Base-by-base conservation (phyloP, 2,329 filamentous ascomycete species). In the Hirsutella thompsonii region DNA sequence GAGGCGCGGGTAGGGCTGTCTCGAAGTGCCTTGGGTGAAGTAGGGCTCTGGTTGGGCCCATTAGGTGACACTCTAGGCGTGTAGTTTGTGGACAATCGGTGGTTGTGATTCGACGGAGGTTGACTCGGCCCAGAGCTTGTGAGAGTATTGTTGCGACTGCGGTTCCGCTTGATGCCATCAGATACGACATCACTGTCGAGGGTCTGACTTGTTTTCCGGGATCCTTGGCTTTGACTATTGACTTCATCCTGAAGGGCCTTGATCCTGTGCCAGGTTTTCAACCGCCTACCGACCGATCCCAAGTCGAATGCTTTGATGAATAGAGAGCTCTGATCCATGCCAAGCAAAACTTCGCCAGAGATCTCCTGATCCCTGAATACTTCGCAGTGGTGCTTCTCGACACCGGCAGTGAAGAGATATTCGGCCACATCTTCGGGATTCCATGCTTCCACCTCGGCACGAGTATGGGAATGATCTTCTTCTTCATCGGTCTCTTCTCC, bases 191-290 rank as follows among this genome's bases (percentile, higher is more conserved):
- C 76, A 53, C 73, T 78, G 37, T 68, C 74, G 54, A 74, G 76
- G 2, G 66, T 70, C 42, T 68, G 67, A 1, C 74, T 79, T 37
- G 68, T 74, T 39, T 74, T 66, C 43, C 70, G 66, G 10, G 64
- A 67, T 20, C 60, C 47, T 14, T 55, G 43, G 8, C 58, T 61
- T 36, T 49, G 50, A 36, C 73, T 72, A 47, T 75, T 81, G 34
- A 92, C 80, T 59, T 95, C 87, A 53, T 94, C 85, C 57, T 96
- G 90, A 47, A 96, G 72, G 3, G 78, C 70, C 61, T 94, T 94
- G 59, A 96, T 89, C 62, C 92, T 94, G 61, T 95, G 87, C 90
- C 90, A 96, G 2, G 89, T 94, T 60, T 93, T 93, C 46, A 96
- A 64, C 46, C 90, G 76, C 43, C 86, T 76, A 8, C 90, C 90